These are phyloP conservation scores for Tolypocladium inflatum DNA, from an alignment of 2,329 filamentous ascomycete genomes.

Conservation along the genomic window DNA sequence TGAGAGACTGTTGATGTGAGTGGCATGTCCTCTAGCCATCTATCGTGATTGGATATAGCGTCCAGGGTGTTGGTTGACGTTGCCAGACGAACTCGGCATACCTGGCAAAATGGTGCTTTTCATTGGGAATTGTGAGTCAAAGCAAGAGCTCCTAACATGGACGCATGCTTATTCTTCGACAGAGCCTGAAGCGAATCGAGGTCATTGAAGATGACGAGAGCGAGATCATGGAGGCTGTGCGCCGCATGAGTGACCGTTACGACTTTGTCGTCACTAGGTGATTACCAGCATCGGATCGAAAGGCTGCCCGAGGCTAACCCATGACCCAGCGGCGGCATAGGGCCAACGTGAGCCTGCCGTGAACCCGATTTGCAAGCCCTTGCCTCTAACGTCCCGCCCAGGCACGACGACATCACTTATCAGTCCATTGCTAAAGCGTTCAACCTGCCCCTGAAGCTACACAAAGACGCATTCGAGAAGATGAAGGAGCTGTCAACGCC, in stretches of 20 bases:
- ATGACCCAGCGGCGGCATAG: slow-evolving; percentile 67
- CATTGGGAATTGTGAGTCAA: slow-evolving; percentile 44
- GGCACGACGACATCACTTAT: slow-evolving; percentile 97
- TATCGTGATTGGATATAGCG: neutral
- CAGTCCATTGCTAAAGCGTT: slow-evolving; percentile 89
- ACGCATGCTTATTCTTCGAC: neutral
- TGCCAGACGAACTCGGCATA: slow-evolving; percentile 53
- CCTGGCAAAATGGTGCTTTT: slow-evolving; percentile 57
- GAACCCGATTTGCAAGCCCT: no score
- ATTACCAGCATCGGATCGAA: neutral
- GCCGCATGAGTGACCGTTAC: slow-evolving; percentile 79
- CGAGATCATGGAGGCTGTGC: slow-evolving; percentile 82
- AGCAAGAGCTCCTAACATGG: no score
- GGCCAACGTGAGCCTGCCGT: slow-evolving; percentile 62
- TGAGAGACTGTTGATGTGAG: slow-evolving; percentile 29
- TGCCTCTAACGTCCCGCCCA: slow-evolving; percentile 21
- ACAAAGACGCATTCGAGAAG: slow-evolving; percentile 64
- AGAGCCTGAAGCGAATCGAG: slow-evolving; percentile 76
- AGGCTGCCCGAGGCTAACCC: neutral
- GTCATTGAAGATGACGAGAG: slow-evolving; percentile 87
- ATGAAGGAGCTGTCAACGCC: slow-evolving; percentile 78
- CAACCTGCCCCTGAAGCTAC: slow-evolving; percentile 62
- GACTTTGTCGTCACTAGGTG: slow-evolving; percentile 87
- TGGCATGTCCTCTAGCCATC: slow-evolving; percentile 3
- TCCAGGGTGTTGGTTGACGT: slow-evolving; percentile 7